Percentiles rank a stretch among this genome's conserved stretches.
phyloP scores from a whole-genome alignment of 2,329 filamentous ascomycete genomes.

The Colletotrichum trifolii region DNA sequence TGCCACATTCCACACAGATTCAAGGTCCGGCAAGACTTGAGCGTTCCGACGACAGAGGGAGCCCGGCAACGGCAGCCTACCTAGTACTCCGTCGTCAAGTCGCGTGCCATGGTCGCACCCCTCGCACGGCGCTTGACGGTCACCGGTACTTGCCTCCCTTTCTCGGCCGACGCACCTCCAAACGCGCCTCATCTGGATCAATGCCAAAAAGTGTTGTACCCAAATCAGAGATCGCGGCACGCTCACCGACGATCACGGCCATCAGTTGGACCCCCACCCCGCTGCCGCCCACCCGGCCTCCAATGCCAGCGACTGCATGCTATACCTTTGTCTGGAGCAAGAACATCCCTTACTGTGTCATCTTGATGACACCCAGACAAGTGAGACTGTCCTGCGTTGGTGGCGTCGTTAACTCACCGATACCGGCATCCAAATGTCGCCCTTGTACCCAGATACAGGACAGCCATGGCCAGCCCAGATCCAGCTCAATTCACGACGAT shows the following conservation, averaged over 20 bases:
- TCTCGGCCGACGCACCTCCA: slow-evolving; percentile 19
- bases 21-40: background rate
- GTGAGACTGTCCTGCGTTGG: slow-evolving; percentile 11
- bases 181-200: slow-evolving; percentile 29
- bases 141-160: slow-evolving; percentile 13
- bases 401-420: slow-evolving; percentile 15
- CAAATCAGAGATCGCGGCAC: slow-evolving; percentile 10
- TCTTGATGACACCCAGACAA: background rate
- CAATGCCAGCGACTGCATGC: slow-evolving; percentile 10
- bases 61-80: slow-evolving; percentile 14
- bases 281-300: slow-evolving; percentile 1
- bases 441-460: background rate
- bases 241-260: slow-evolving; percentile 28
- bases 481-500: background rate
- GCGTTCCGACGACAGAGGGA: background rate
- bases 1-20: slow-evolving; percentile 27
- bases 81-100: background rate
- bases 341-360: slow-evolving; percentile 2
- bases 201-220: slow-evolving; percentile 13
- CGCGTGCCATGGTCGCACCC: background rate
- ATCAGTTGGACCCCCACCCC: slow-evolving; percentile 29
- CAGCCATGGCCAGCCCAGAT: background rate
- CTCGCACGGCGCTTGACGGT: slow-evolving; percentile 24
- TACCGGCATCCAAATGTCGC: slow-evolving; percentile 18
- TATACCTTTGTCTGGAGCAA: slow-evolving; percentile 3